Evolutionary conservation across 352 stramenopile species (phyloP).

Genomic region (Pythium aristosporum): DNA sequence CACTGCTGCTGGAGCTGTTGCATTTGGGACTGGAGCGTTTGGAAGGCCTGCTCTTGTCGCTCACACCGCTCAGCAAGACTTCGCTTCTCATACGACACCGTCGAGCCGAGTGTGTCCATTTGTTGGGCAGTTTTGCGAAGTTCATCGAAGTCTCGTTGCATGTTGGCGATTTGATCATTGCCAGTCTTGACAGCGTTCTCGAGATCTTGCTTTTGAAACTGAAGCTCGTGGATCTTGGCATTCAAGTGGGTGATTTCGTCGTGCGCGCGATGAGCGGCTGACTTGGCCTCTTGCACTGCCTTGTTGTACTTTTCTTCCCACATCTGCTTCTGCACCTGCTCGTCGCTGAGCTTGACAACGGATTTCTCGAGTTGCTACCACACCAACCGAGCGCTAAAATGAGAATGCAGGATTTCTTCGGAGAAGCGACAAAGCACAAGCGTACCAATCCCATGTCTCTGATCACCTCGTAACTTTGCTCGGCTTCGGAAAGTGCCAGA

Average conservation of each 20-base stretch:
- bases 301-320: conserved; percentile 82
- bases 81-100: conserved; percentile 45
- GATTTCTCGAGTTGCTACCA: conserved; percentile 49
- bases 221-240: conserved; percentile 46
- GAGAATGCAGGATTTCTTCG: neutral
- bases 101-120: conserved; percentile 42
- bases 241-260: conserved; percentile 56
- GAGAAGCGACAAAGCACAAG: neutral
- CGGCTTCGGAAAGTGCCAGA: conserved; percentile 65
- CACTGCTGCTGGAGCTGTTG: conserved; percentile 42
- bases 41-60: conserved; percentile 40
- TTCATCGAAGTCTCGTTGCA: conserved; percentile 43
- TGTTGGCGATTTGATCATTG: conserved; percentile 32
- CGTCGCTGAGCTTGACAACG: conserved; percentile 51
- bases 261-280: conserved; percentile 48
- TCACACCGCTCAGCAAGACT: conserved; percentile 38
- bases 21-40: conserved; percentile 43
- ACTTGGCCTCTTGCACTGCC: conserved; percentile 46
- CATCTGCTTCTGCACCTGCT: conserved; percentile 62
- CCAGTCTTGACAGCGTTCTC: conserved; percentile 48
- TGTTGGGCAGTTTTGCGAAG: conserved; percentile 44
- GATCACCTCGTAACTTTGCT: conserved; percentile 69
- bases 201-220: conserved; percentile 44
- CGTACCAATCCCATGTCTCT: conserved; percentile 48
- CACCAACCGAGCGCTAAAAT: neutral